phyloP scores from a whole-genome alignment of 352 stramenopile genomes.

The Phytophthora colocasiae region DNA sequence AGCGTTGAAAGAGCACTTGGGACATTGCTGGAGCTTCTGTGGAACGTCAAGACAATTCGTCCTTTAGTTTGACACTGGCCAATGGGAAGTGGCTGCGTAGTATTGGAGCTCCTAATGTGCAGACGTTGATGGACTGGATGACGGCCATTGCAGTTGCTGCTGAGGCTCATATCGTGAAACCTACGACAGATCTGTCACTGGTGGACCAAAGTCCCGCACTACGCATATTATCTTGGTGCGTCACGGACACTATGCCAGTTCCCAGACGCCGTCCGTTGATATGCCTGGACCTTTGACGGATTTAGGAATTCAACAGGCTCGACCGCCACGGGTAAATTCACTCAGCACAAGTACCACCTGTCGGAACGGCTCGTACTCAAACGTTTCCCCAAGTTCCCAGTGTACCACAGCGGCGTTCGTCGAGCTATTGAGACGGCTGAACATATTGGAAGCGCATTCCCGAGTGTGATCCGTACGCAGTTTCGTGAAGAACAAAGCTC shows the following conservation, averaged over 20 bases:
- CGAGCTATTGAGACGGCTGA: conserved; percentile 62
- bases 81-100: conserved; percentile 41
- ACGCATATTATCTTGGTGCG: conserved; percentile 77
- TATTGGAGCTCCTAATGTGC: conserved; percentile 57
- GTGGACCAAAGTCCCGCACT: conserved; percentile 74
- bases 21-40: conserved; percentile 52
- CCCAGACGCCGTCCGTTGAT: conserved; percentile 55
- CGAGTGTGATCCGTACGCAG: conserved; percentile 35
- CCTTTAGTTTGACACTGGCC: conserved; percentile 38
- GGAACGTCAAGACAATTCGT: conserved; percentile 59
- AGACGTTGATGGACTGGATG: conserved; percentile 80
- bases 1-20: conserved; percentile 68
- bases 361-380: conserved; percentile 55
- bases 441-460: conserved; percentile 53
- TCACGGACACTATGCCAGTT: conserved; percentile 69
- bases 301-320: conserved; percentile 57
- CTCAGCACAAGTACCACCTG: conserved; percentile 60
- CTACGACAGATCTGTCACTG: conserved; percentile 49
- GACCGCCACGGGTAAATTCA: conserved; percentile 56
- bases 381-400: conserved; percentile 60
- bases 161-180: conserved; percentile 46
- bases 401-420: conserved; percentile 69
- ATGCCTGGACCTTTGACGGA: conserved; percentile 64
- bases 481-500: conserved; percentile 72
- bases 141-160: conserved; percentile 66